Evolutionary conservation across 2,329 filamentous ascomycete species (phyloP), one percentile per base, ranked within the genome.

Genomic region (Pseudocercospora crystallina): DNA sequence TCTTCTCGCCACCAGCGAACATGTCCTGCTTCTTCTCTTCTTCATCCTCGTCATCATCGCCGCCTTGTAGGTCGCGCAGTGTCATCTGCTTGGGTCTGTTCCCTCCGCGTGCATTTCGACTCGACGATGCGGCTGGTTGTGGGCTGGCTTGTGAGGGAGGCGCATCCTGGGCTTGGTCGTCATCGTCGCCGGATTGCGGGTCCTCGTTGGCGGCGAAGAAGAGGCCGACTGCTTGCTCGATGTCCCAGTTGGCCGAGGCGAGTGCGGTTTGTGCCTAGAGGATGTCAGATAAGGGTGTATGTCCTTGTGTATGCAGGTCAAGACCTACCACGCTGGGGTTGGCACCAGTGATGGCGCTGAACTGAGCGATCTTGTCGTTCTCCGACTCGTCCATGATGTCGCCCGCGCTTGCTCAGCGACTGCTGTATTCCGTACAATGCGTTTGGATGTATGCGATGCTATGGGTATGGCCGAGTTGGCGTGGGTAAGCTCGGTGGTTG

Each of bases 1-100:
- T 92, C 77, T 94, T 94, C 72, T 92, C 89, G 31, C 89, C 89
- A 44, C 89, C 89, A 14, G 89, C 86, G 69, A 91, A 94, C 56
- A 91, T 74, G 64, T 94, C 87, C 51, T 76, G 75, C 20, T 83
- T 79, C 32, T 81, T 76, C 26, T 84, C 80, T 1, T 85, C 77
- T 1, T 79, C 73, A 12, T 84, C 80, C 3, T 80, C 78, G n/a
- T 85, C 80, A 44, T 83, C 80, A 5, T 84, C 79, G 32, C 64
- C 64, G 2, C 78, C 72, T 60, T 76, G 73, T 31, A 78, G 58
- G 59, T 78, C 76, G 44, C 67, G 67, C 38, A 78, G 57, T 14
- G 76, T 78, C 57, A 74, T 65, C 57, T 74, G 63, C 47, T 58
- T 61, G 14, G 60, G 52, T 13, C 71, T 38, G 17, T 49, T 53